Base-by-base conservation (phyloP, 2,329 filamentous ascomycete genomes). In the Neonectria faginata region DNA sequence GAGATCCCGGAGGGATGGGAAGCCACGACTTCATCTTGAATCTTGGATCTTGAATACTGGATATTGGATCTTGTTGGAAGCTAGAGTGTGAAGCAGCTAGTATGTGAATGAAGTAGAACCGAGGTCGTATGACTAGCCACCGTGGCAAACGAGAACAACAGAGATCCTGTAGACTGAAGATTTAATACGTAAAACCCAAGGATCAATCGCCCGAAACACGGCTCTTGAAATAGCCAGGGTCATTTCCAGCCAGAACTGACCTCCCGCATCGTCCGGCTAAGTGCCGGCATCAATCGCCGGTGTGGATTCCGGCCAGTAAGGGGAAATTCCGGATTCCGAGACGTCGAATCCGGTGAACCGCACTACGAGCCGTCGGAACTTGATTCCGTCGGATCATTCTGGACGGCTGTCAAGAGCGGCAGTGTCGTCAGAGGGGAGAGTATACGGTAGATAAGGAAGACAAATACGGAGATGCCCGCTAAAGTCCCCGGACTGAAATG, bases 1-100 rank as follows among this genome's bases (percentile, higher is more conserved):
- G 60, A 7, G 60, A 76, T 33, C 71, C 76, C 14, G 75, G 72
- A n/a, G 75, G 70, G 42, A 81, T 62, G 9, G 67, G 47, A 29
- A 74, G 51, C 73, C 73, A 75, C 55, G 60, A 63, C 60, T 58
- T 58, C 60, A 63, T 63, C 29, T 54, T 57, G 53, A 29, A 52
- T 47, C 7, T n/a, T 53, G 41, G 42, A 7, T 25, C n/a, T 9
- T 45, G 45, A 7, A 36, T 36, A 7, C 33, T 7, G 12, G 12
- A 11, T 36, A 16, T 16, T 6, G 54, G 41, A 48, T 48, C 10
- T 33, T 54, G 48, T 11, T 14, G 27, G 39, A 50, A 31, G 45
- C 25, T 18, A 27, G 22, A 45, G 5, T 11, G 36, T 25, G 33
- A 36, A 14, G 12, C 6, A 36, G 14, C 16, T n/a, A 47, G 33